Conservation (phyloP, 176 grass and related monocot species). For the Juncus effusus region DNA sequence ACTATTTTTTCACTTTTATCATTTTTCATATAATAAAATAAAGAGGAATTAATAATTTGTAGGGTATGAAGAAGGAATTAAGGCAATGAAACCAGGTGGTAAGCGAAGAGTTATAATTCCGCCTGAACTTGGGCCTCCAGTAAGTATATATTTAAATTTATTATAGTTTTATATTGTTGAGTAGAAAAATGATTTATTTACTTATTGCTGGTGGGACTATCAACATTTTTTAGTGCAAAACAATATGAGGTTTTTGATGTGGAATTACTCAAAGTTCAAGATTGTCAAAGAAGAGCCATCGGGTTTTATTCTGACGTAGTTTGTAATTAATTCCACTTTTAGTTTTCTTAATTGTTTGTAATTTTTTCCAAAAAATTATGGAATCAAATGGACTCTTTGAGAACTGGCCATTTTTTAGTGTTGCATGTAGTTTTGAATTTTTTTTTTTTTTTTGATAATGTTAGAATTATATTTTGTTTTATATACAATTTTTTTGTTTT, state of each 20-base stretch:
- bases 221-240: conserved; percentile 93
- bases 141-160: conserved; percentile 41
- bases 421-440: no score
- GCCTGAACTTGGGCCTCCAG: conserved; percentile 94
- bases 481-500: no score
- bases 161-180: neutral
- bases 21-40: neutral
- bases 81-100: conserved; percentile 87
- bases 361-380: no score
- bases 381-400: no score
- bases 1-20: neutral
- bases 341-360: no score
- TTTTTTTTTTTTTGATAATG: no score
- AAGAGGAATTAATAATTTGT: conserved; percentile 24
- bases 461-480: no score
- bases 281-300: conserved; percentile 86
- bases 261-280: conserved; percentile 65
- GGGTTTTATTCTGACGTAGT: conserved; percentile 92
- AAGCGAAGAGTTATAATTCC: conserved; percentile 93
- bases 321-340: conserved; percentile 44
- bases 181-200: neutral
- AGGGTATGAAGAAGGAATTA: conserved; percentile 99
- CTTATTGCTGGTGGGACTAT: conserved; percentile 73
- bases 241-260: conserved; percentile 94
- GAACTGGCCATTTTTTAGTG: no score